Percentiles rank a stretch among this genome's conserved stretches.
Evolutionary conservation across 2,329 filamentous ascomycete genomes (phyloP).

Genomic region (Cladosporium sp.): DNA sequence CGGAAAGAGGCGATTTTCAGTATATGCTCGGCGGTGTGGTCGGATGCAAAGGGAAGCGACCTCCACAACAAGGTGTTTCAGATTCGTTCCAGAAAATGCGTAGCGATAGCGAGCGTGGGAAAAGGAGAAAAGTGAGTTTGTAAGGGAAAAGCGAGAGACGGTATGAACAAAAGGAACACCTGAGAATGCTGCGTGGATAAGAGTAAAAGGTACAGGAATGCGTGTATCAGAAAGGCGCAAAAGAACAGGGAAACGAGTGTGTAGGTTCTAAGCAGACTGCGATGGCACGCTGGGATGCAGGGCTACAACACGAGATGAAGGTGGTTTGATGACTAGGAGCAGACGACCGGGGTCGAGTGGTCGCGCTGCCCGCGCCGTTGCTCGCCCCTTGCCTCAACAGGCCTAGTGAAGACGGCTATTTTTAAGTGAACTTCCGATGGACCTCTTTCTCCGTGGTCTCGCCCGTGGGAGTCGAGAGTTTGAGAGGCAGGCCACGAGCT

Average conservation of each 20-base stretch:
- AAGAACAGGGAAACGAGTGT: constrained; percentile 6
- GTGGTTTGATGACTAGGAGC: constrained; percentile 1
- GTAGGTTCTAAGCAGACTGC: constrained; percentile 9
- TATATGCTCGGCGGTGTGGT: not conserved
- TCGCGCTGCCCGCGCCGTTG: constrained; percentile 5
- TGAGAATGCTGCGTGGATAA: constrained; percentile 2
- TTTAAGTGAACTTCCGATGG: constrained; percentile 3
- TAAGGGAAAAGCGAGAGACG: not conserved
- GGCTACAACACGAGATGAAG: constrained; percentile 13
- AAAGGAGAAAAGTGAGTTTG: constrained; percentile 2
- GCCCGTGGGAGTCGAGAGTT: constrained; percentile 7
- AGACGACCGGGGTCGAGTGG: constrained; percentile 10
- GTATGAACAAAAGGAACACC: not conserved
- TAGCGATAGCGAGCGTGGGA: constrained; percentile 1
- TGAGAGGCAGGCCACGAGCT: not conserved
- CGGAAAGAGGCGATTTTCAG: not conserved
- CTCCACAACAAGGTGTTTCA: constrained; percentile 12
- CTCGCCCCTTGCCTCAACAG: constrained; percentile 8
- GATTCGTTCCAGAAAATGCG: constrained; percentile 4
- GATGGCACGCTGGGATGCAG: constrained; percentile 10
- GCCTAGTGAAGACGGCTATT: constrained; percentile 5
- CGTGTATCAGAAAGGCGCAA: constrained; percentile 1
- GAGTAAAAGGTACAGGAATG: constrained; percentile 2
- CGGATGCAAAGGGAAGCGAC: not conserved
- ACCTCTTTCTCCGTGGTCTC: constrained; percentile 6